Percentiles rank a stretch among this genome's conserved stretches.
Conservation (phyloP, 129 eudicot genomes). For the Heracleum sosnowskyi region DNA sequence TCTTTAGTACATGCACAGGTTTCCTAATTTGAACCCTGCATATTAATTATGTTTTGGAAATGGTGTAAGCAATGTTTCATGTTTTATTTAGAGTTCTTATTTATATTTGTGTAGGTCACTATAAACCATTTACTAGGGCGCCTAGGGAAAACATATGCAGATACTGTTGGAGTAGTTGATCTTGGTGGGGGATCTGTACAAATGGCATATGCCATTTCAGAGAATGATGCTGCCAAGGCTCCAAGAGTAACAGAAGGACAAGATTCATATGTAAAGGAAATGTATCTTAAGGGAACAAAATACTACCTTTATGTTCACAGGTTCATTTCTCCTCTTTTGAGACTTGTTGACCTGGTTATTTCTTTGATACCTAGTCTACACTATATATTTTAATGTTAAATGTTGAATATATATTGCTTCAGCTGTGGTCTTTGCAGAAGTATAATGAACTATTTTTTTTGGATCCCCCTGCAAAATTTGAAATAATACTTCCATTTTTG, state of each 20-base stretch:
- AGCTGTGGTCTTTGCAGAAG: not conserved
- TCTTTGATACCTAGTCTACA: not conserved
- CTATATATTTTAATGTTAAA: not conserved
- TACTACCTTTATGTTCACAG: slow-evolving; percentile 97
- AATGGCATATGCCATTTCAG: slow-evolving; percentile 98
- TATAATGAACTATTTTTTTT: not conserved
- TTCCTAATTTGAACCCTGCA: not conserved
- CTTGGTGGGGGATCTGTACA: slow-evolving; percentile 99
- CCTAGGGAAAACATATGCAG: slow-evolving; percentile 68
- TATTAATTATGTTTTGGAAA: not conserved
- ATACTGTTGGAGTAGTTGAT: slow-evolving; percentile 96
- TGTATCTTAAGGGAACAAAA: slow-evolving; percentile 80
- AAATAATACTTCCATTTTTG: not conserved
- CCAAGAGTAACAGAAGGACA: slow-evolving; percentile 66
- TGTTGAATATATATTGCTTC: not conserved
- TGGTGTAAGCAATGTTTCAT: not conserved
- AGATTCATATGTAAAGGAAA: slow-evolving; percentile 82
- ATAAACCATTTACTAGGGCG: slow-evolving; percentile 71
- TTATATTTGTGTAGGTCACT: slow-evolving; percentile 59
- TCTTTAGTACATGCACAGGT: not conserved
- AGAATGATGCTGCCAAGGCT: slow-evolving; percentile 88
- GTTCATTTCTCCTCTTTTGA: slow-evolving; percentile 25
- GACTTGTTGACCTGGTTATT: not conserved
- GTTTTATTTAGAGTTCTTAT: not conserved
- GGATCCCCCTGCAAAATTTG: not conserved